phyloP scores from a whole-genome alignment of 441 rosid genomes.

The Adansonia madagascariensis region DNA sequence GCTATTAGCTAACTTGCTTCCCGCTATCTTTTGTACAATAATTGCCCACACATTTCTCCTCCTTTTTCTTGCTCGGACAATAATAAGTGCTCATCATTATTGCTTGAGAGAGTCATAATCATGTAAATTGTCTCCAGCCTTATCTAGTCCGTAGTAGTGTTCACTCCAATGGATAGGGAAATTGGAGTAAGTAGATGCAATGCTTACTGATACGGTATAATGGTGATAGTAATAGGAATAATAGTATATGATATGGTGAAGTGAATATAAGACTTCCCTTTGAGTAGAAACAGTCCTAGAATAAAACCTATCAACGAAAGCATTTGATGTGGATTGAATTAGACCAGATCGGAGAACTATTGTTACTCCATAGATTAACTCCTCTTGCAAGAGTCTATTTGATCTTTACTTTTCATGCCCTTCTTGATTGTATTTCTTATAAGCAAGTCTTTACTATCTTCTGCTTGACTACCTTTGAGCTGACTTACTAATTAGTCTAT shows the following conservation, averaged over 20 bases:
- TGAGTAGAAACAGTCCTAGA: neutral
- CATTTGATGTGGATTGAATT: too few species aligned
- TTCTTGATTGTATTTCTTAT: slow-evolving; percentile 3
- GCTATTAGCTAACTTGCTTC: neutral
- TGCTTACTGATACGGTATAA: neutral
- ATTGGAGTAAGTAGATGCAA: neutral
- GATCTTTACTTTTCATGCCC: slow-evolving; percentile 10
- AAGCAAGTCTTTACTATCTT: neutral
- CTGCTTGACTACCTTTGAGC: slow-evolving; percentile 10
- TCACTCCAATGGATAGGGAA: neutral
- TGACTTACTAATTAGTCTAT: slow-evolving; percentile 5
- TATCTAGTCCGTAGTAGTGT: neutral
- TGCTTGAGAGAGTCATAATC: neutral
- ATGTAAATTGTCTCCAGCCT: neutral
- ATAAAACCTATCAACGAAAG: neutral
- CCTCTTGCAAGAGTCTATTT: neutral
- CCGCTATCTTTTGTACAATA: too few species aligned
- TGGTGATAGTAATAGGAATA: slow-evolving; percentile 2
- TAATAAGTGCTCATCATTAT: too few species aligned
- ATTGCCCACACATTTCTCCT: too few species aligned
- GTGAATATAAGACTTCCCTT: neutral
- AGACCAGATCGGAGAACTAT: too few species aligned
- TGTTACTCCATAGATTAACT: slow-evolving; percentile 1
- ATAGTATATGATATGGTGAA: neutral
- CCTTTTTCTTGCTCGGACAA: too few species aligned